Percentiles rank a stretch among this genome's conserved stretches.
phyloP scores from a whole-genome alignment of 2,329 filamentous ascomycete genomes.

The Didymosphaeria variabile region DNA sequence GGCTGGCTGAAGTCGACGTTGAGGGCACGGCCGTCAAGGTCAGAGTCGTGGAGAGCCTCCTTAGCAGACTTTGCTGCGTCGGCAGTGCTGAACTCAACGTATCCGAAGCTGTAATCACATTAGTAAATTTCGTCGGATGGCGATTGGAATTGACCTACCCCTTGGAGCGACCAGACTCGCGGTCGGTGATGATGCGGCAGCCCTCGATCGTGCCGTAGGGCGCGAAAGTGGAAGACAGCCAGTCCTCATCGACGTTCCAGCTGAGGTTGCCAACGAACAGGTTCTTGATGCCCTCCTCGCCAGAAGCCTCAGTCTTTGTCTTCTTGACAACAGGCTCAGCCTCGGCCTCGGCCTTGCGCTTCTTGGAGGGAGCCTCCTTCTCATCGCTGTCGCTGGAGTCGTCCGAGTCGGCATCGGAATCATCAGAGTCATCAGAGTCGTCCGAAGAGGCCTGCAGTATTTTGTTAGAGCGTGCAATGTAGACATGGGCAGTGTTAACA shows the following conservation, averaged over 20 bases:
- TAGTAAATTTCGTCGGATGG: slow-evolving; percentile 26
- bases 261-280: slow-evolving; percentile 91
- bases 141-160: slow-evolving; percentile 61
- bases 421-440: slow-evolving; percentile 28
- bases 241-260: slow-evolving; percentile 89
- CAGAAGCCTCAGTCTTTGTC: slow-evolving; percentile 67
- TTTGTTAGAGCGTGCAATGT: slow-evolving; percentile 24
- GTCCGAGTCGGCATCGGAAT: slow-evolving; percentile 48
- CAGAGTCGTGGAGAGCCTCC: slow-evolving; percentile 76
- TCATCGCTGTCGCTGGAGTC: slow-evolving; percentile 44
- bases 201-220: slow-evolving; percentile 75
- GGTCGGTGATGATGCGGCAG: slow-evolving; percentile 85
- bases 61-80: slow-evolving; percentile 76
- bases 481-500: neutral
- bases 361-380: slow-evolving; percentile 63
- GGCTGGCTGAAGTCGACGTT: slow-evolving; percentile 82
- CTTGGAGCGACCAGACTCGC: slow-evolving; percentile 81
- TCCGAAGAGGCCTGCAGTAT: slow-evolving; percentile 39
- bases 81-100: slow-evolving; percentile 81
- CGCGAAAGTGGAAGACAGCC: slow-evolving; percentile 83
- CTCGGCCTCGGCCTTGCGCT: slow-evolving; percentile 71
- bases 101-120: slow-evolving; percentile 72
- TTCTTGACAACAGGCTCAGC: slow-evolving; percentile 69
- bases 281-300: slow-evolving; percentile 65
- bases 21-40: slow-evolving; percentile 77